These are phyloP conservation scores for Axilococcus clingmanii DNA, from an alignment of 139 green algal genomes.

Conservation along the genomic window DNA sequence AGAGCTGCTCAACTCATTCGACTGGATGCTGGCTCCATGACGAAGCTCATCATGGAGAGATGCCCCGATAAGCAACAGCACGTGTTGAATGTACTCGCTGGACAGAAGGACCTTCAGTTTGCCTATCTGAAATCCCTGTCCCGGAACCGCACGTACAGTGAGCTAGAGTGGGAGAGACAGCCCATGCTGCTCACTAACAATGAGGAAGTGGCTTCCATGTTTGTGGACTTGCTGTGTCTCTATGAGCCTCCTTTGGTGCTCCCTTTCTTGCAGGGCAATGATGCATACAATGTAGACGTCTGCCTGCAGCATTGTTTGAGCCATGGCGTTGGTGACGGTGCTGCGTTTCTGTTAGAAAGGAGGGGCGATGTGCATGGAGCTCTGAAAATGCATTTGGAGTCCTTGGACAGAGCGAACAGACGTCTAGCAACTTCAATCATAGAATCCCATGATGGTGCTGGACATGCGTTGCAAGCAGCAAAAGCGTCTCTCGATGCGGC, in stretches of 20 bases:
- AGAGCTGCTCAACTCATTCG: constrained; percentile 6
- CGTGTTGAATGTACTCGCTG: constrained; percentile 12
- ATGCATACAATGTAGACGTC: constrained; percentile 44
- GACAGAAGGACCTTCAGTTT: constrained; percentile 30
- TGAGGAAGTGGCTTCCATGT: constrained; percentile 20
- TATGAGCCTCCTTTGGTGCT: constrained; percentile 43
- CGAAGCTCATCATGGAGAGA: constrained; percentile 22
- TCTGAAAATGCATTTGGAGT: constrained; percentile 24
- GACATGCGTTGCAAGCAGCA: background rate
- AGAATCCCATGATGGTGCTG: background rate
- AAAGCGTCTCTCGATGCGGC: background rate
- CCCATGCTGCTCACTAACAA: constrained; percentile 11
- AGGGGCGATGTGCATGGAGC: constrained; percentile 39
- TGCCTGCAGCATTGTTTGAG: constrained; percentile 39
- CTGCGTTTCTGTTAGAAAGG: constrained; percentile 49
- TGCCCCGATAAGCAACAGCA: constrained; percentile 22
- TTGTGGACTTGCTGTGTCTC: constrained; percentile 40
- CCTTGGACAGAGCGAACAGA: constrained; percentile 14
- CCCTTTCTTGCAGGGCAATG: constrained; percentile 42
- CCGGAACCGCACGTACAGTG: background rate
- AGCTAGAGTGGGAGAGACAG: too few relatives aligned
- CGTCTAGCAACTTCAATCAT: constrained; percentile 11
- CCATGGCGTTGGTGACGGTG: constrained; percentile 24
- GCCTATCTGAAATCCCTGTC: constrained; percentile 8
- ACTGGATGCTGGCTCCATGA: constrained; percentile 2